Base-by-base conservation (phyloP, 805 yeast genomes). In the Candida michaelii region DNA sequence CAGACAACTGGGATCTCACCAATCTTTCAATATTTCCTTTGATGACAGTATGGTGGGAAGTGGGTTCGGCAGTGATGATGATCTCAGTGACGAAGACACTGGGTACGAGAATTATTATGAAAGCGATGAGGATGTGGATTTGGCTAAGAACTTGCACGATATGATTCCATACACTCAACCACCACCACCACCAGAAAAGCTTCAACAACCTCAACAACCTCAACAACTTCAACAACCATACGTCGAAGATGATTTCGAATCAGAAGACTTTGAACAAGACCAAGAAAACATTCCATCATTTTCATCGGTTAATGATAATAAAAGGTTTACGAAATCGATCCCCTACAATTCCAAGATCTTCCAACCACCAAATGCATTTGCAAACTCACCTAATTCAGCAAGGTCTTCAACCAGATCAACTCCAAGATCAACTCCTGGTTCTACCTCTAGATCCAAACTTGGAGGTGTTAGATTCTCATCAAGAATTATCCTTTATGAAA, bases 401-500 rank as follows among this genome's bases (percentile, higher is more conserved):
- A 17, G 31, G 11, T 25, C 30, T 2, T 27, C 41, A 2, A 36
- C 42, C 7, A 29, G 23, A 32, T 32, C 38, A 7, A 33, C 38
- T 3, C 32, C 40, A 11, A 27, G n/a, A 27, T 27, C 35, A 3
- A 16, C 19, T 10, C 30, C 34, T 9, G 36, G 36, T 9, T 31
- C 35, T 3, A 31, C 25, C 11, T 10, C 35, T 3, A 31, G 25
- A 18, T 21, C 37, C 9, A 21, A 34, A 15, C 27, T 24, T 24
- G 47, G 49, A 4, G 60, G 63, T 12, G 88, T 83, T 9, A 60
- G 79, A 37, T 91, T 91, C 63, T 85, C 95, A 4, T 82, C 95
- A 1, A 73, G 89, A 52, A 87, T 93, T 43, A 76, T 87, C 6
- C 75, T 93, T 32, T 91, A 82, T 62, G 95, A 89, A 46, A 91